Evolutionary conservation across 148 eudicot species (phyloP).

Genomic region (Selenicereus undatus): DNA sequence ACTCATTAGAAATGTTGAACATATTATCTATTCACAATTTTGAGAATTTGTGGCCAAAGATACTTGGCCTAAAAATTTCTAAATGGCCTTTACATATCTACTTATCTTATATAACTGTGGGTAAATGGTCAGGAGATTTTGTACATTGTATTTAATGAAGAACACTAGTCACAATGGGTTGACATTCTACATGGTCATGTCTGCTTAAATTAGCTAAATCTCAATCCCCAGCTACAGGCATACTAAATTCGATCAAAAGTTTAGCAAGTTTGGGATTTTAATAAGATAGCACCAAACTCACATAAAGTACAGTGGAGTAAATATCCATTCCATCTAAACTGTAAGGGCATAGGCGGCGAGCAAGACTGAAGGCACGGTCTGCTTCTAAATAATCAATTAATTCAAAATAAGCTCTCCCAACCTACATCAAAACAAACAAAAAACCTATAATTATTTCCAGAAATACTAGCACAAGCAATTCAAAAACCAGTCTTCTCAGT

Average conservation of each 20-base stretch:
- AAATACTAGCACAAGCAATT: neutral
- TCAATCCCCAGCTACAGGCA: neutral
- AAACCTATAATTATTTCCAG: slow-evolving; percentile 1
- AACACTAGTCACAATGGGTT: neutral
- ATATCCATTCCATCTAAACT: slow-evolving; percentile 98
- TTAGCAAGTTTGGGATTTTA: neutral
- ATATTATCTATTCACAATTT: neutral
- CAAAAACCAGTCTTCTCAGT: neutral
- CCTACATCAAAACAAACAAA: slow-evolving; percentile 38
- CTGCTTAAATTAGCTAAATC: neutral
- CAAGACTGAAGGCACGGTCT: slow-evolving; percentile 81
- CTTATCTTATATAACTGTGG: neutral
- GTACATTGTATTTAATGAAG: neutral
- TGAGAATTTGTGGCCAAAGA: neutral
- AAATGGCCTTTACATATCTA: neutral
- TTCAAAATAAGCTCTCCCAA: slow-evolving; percentile 91
- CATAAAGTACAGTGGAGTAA: slow-evolving; percentile 89
- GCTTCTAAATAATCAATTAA: slow-evolving; percentile 93
- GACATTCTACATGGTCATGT: neutral
- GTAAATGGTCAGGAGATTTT: neutral
- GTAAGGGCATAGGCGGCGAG: slow-evolving; percentile 82
- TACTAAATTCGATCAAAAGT: neutral
- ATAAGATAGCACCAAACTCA: slow-evolving; percentile 38
- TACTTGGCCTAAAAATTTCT: neutral
- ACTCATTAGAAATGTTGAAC: neutral